Base-by-base conservation (phyloP, 2,329 filamentous ascomycete species). In the Atkinsonella texensis region DNA sequence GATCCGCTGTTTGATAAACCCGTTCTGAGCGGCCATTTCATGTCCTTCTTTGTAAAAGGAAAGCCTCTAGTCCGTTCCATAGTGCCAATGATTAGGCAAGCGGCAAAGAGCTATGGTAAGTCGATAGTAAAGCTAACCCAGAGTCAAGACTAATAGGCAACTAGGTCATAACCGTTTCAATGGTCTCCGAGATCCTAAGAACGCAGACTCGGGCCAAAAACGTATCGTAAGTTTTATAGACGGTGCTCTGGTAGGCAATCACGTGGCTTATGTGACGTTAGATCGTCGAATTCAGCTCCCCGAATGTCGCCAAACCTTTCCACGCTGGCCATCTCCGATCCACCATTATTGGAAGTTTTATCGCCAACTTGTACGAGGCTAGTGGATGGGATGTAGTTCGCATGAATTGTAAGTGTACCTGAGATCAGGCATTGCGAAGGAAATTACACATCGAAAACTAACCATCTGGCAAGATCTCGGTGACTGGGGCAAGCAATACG, bases 291-390 rank as follows among this genome's bases (percentile, higher is more conserved):
- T 93, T 91, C 68, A 89, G 84, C 8, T 89, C 85, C 8, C 87
- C 88, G 48, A 93, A 93, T 65, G 89, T 93, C 54, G 87, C 87
- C 45, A 91, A 91, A 69, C 87, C 85, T 23, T 89, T 89, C 72
- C 85, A 89, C 63, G 85, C 85, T 40, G 84, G 85, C 12, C 85
- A 90, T 66, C 71, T 89, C 60, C 77, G 86, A 61, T 85, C 81
- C 59, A 90, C 85, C 39, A 89, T 89, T 62, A 89, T 89, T 54
- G 85, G 85, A 47, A 84, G 84, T 40, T 89, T 89, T 69, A 72
- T 89, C 41, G 73, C 83, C 20, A 88, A 88, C 63, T 68, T 89
- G 17, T 85, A 88, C 64, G 75, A 84, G 59, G 73, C 71, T 33
- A 81, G 81, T 35, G 86, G 85, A 48, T 89, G 84, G 84, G 80